These are phyloP conservation scores for Hypomontagnella monticulosa DNA, from an alignment of 495 filamentous ascomycete genomes.

Conservation along the genomic window DNA sequence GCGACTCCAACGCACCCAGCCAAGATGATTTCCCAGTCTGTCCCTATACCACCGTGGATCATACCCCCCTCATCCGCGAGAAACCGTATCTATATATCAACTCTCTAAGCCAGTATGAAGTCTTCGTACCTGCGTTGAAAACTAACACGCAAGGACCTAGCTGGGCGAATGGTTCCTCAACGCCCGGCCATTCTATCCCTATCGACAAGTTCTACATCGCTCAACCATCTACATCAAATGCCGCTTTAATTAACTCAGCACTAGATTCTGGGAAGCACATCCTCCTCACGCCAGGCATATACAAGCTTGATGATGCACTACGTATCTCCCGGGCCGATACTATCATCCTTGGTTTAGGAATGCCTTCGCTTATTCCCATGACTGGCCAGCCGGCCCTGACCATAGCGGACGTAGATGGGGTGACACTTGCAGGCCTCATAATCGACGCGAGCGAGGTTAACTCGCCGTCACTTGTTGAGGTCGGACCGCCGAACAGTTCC, in stretches of 20 bases:
- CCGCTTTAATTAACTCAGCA: conserved; percentile 38
- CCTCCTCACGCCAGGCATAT: conserved; percentile 45
- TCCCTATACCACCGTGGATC: conserved; percentile 44
- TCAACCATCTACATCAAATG: conserved; percentile 29
- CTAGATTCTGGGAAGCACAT: conserved; percentile 40
- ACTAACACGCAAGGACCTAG: conserved; percentile 40
- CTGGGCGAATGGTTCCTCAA: conserved; percentile 30
- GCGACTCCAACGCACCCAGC: conserved; percentile 35
- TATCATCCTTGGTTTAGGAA: conserved; percentile 41
- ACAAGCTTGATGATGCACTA: conserved; percentile 38
- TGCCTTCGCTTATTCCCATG: conserved; percentile 42
- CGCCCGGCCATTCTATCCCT: conserved; percentile 40
- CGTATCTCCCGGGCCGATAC: conserved; percentile 34
- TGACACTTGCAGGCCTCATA: conserved; percentile 47
- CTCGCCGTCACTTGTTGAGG: conserved; percentile 40
- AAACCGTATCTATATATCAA: conserved; percentile 44
- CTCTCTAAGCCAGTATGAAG: conserved; percentile 33
- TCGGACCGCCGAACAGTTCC: conserved; percentile 36
- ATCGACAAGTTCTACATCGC: conserved; percentile 43
- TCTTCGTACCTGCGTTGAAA: conserved; percentile 44
- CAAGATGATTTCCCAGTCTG: conserved; percentile 38
- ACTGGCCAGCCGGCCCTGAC: conserved; percentile 33
- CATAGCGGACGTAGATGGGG: conserved; percentile 43
- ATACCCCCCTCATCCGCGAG: conserved; percentile 43
- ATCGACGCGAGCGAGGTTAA: conserved; percentile 40